Base-by-base conservation (phyloP, 2,329 filamentous ascomycete species). In the Orbilia oligospora region DNA sequence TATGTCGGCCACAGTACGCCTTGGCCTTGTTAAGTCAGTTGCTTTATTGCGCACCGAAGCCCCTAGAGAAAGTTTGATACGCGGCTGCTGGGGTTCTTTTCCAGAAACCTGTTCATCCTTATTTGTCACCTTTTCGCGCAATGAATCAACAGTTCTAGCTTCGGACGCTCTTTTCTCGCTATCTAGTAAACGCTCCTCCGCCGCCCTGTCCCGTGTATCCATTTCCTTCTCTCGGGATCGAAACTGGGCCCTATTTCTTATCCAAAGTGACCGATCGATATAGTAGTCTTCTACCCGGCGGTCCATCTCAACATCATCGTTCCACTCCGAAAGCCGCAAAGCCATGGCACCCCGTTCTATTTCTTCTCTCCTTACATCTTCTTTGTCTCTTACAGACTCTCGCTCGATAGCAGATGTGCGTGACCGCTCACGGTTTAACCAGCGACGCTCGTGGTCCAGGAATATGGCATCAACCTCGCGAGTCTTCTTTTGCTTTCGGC, bases 1-100 rank as follows among this genome's bases (percentile, higher is more conserved):
- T 70, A 99, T 93, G 83, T 99, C 96, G 71, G 94, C 94, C 79
- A 97, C 91, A 0, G 93, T 97, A 78, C 94, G 91, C 76, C 93
- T 89, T 0, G 89, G 86, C 14, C 79, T 77, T 2, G 80, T 85
- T 63, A 87, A 87, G 18, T 86, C 85, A 5, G 87, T 87, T 68
- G 89, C 85, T 69, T 88, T 88, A 83, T 90, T 93, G 84, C 97
- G 93, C 0, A 93, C 93, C 0, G 94, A 93, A 0, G 93, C 93
- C 68, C 94, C 94, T 27, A 98, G 91, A 0, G 94, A 97, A 72
- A 98, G 89, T 84, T 97, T 98, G 88, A 98, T 80, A 82, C 66
- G 70, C 82, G 80, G 85, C 79, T 86, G 85, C 81, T 89, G 71
- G 18, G 67, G 33, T 18, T 71, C 78, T n/a, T 71, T 76, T 33